These are phyloP conservation scores for Penicillium sumatraense DNA, from an alignment of 2,329 filamentous ascomycete genomes.

Conservation along the genomic window DNA sequence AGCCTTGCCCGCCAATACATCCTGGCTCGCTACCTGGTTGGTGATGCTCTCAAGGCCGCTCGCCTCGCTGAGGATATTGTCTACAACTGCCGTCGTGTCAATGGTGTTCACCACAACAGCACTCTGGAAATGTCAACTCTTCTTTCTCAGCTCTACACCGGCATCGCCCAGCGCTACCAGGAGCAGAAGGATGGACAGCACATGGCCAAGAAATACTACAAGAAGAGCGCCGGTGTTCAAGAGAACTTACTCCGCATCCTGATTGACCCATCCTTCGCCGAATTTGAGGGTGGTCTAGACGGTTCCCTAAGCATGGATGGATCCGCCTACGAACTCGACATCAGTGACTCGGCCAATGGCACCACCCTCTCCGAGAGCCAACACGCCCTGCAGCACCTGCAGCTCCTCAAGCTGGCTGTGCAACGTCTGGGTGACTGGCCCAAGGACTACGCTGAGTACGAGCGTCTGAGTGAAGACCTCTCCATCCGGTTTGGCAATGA, in stretches of 20 bases:
- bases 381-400: slow-evolving; percentile 42
- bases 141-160: slow-evolving; percentile 56
- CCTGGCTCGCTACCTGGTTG: slow-evolving; percentile 54
- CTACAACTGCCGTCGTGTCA: slow-evolving; percentile 59
- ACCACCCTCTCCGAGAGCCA: slow-evolving; percentile 30
- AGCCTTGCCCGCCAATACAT: slow-evolving; percentile 56
- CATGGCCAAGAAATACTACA: slow-evolving; percentile 45
- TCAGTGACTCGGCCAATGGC: slow-evolving; percentile 22
- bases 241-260: slow-evolving; percentile 44
- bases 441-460: slow-evolving; percentile 55
- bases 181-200: slow-evolving; percentile 35
- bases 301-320: slow-evolving; percentile 26
- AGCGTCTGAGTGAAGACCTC: slow-evolving; percentile 46
- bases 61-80: slow-evolving; percentile 58
- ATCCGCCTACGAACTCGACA: slow-evolving; percentile 27
- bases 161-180: slow-evolving; percentile 41
- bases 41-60: slow-evolving; percentile 50
- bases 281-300: slow-evolving; percentile 31
- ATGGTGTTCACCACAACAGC: slow-evolving; percentile 51
- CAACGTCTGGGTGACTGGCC: slow-evolving; percentile 48
- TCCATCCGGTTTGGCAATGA: slow-evolving; percentile 36
- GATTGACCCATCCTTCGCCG: slow-evolving; percentile 37
- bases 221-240: slow-evolving; percentile 41
- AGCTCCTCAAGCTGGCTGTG: slow-evolving; percentile 44
- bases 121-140: slow-evolving; percentile 56